These are phyloP conservation scores for Helianthus tuberosus DNA, from an alignment of 129 eudicot genomes.

Conservation along the genomic window DNA sequence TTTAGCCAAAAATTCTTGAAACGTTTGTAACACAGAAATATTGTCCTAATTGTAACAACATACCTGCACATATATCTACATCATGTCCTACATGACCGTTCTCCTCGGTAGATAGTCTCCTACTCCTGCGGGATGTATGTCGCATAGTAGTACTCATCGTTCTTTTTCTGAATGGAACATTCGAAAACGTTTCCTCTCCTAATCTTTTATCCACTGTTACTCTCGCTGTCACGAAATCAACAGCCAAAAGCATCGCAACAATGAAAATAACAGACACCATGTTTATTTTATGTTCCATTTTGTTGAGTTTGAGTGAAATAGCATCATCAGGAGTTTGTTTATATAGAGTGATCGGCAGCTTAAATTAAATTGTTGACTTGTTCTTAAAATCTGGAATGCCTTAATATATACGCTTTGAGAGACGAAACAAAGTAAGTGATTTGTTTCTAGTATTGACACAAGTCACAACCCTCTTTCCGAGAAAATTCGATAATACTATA, in stretches of 20 bases:
- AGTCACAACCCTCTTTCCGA: neutral
- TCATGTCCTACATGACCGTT: neutral
- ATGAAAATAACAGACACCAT: neutral
- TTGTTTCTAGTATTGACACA: neutral
- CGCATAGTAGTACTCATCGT: neutral
- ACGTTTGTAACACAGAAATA: too few relatives aligned
- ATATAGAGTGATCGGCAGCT: neutral
- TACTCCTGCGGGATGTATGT: neutral
- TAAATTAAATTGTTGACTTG: neutral
- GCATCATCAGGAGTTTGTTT: neutral
- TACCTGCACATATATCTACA: slow-evolving; percentile 8
- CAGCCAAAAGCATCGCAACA: neutral
- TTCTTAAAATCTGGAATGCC: neutral
- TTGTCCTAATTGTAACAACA: neutral
- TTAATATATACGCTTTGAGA: neutral
- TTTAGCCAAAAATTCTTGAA: too few relatives aligned
- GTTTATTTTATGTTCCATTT: neutral
- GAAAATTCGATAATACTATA: neutral
- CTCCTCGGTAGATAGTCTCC: neutral
- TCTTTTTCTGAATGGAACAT: neutral
- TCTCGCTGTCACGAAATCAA: neutral
- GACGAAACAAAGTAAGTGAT: neutral
- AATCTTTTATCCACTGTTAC: neutral
- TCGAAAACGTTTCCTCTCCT: neutral
- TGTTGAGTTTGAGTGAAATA: neutral